Evolutionary conservation across 2,329 filamentous ascomycete genomes (phyloP), one percentile per base, ranked within the genome.

Genomic region (Lachnellula subtilissima): DNA sequence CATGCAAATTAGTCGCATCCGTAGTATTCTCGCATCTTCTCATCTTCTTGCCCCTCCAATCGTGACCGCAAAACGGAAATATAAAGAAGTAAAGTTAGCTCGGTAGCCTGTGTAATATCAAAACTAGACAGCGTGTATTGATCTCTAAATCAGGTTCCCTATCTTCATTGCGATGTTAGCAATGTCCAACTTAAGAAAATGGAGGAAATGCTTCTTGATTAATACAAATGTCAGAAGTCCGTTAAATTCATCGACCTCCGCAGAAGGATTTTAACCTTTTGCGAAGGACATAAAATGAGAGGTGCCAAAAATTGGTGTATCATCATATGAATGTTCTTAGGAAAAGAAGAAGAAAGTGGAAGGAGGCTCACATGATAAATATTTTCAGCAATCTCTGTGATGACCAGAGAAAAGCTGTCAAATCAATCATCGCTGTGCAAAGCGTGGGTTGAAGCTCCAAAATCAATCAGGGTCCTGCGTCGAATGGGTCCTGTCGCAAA

Each of bases 271-370:
- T 80, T 79, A 14, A 40, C 37, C 37, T 7, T 40, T 17, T 17
- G n/a, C 37, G 37, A 40, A 40, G 37, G 37, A 40, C 85, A 40
- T 94, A 87, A 89, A 84, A 91, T 91, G 94, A 96, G 91, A 96
- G 91, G 91, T 96, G 91, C 91, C 91, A 96, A 89, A 95, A 92
- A 78, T 76, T 79, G 78, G 73, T 74, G 69, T 84, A 81, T 93
- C 89, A 92, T 93, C 89, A 91, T 82, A 60, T 55, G 49, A 57
- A 51, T 49, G 56, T 48, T 56, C 57, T 51, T 52, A 14, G 19
- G 14, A 25, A n/a, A n/a, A 23, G 36, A 37, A 50, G 50, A 22
- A 49, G 42, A 45, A 55, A n/a, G 48, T 15, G 15, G 22, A 35
- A 49, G 32, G n/a, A 48, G 35, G 37, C 54, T 52, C 19, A 52